Percentiles rank a stretch among this genome's conserved stretches.
Conservation (phyloP, 331 rosid species). For the Prunus yedoensis region DNA sequence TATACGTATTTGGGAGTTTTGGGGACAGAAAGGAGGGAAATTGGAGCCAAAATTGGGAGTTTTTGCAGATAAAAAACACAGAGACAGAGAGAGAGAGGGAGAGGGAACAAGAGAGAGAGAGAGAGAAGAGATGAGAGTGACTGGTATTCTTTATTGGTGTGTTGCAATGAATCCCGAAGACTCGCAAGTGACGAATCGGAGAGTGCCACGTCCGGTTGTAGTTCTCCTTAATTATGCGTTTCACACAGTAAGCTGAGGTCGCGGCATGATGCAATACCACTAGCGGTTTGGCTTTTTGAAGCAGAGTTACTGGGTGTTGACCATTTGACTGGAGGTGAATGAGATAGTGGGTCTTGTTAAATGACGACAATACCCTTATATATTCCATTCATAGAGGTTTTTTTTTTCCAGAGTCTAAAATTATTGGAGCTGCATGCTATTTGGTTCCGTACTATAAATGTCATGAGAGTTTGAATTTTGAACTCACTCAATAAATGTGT, state of each 20-base stretch:
- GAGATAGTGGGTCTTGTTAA: not conserved
- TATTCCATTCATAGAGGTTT: too few species aligned
- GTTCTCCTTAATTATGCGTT: conserved; percentile 44
- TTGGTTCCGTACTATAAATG: not conserved
- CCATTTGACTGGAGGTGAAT: conserved; percentile 23
- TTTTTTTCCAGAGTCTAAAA: not conserved
- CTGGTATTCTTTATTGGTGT: conserved; percentile 67
- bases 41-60: conserved; percentile 43
- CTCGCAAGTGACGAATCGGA: conserved; percentile 34
- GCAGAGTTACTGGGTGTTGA: conserved; percentile 17
- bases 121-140: conserved; percentile 53
- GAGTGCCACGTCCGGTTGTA: conserved; percentile 45
- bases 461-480: not conserved
- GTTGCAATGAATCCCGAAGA: conserved; percentile 92
- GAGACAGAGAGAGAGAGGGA: conserved; percentile 15
- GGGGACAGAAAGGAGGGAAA: conserved; percentile 34
- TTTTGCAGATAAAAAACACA: conserved; percentile 49
- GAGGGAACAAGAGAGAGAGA: conserved; percentile 27
- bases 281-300: conserved; percentile 26
- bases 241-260: conserved; percentile 24
- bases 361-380: conserved; percentile 16
- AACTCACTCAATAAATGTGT: not conserved
- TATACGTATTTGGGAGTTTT: conserved; percentile 36
- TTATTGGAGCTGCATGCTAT: not conserved
- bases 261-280: conserved; percentile 44